Percentiles rank a stretch among this genome's conserved stretches.
These are phyloP conservation scores for Aspergillus aculeatus DNA, from an alignment of 2,329 filamentous ascomycete species.

Conservation along the genomic window DNA sequence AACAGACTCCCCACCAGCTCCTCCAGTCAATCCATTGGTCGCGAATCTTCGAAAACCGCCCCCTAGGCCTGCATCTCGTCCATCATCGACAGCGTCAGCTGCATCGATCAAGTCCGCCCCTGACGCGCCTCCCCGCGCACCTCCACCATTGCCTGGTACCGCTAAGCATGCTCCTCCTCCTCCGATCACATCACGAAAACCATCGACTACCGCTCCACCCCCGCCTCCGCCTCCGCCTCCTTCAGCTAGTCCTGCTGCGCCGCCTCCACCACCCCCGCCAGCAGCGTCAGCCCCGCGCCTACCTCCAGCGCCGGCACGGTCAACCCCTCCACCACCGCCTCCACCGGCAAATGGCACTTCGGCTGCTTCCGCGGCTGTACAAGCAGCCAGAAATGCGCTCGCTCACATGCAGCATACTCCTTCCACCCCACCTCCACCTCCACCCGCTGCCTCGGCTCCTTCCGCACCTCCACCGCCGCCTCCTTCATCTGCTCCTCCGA, in stretches of 20 bases:
- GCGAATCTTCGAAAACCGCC: constrained; percentile 61
- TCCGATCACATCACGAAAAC: constrained; percentile 57
- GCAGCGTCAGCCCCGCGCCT: constrained; percentile 43
- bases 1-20: constrained; percentile 49
- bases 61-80: constrained; percentile 52
- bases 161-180: constrained; percentile 56
- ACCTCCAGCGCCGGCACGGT: constrained; percentile 39
- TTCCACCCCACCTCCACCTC: constrained; percentile 44
- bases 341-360: constrained; percentile 42
- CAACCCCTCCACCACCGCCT: constrained; percentile 51
- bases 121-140: constrained; percentile 57
- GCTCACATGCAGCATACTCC: constrained; percentile 38
- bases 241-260: constrained; percentile 44
- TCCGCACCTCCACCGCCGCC: constrained; percentile 49
- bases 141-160: constrained; percentile 61
- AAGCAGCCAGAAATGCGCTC: constrained; percentile 60
- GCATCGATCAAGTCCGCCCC: constrained; percentile 52
- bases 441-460: constrained; percentile 32
- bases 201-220: constrained; percentile 49
- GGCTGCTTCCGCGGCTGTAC: constrained; percentile 54
- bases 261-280: constrained; percentile 44
- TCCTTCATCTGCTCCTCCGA: constrained; percentile 46
- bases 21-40: constrained; percentile 53
- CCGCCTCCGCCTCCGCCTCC: constrained; percentile 46
- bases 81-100: constrained; percentile 60